phyloP scores from a whole-genome alignment of 176 grass and related monocot species.

The Microstegium vimineum region DNA sequence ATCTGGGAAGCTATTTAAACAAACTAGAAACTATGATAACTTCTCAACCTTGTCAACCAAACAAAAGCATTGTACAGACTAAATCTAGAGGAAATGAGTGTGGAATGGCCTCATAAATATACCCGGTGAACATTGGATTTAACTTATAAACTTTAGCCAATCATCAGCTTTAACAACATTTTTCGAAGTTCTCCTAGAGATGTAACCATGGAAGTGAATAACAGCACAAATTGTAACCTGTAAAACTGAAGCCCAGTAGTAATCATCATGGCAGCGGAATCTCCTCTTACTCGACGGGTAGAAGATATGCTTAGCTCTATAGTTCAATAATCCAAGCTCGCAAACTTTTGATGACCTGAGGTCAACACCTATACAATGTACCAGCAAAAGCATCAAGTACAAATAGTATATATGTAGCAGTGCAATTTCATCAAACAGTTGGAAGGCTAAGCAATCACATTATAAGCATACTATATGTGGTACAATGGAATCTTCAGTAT shows the following conservation, averaged over 20 bases:
- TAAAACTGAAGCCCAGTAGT: conserved; percentile 97
- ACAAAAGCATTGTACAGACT: not conserved
- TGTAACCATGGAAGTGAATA: not conserved
- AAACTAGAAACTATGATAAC: not conserved
- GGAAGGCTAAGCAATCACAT: conserved; percentile 5
- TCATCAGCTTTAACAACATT: not conserved
- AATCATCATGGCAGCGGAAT: conserved; percentile 85
- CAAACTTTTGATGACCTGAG: conserved; percentile 83
- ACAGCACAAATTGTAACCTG: conserved; percentile 50
- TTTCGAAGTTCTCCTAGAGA: not conserved
- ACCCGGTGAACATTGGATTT: not conserved
- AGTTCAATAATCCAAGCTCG: conserved; percentile 81
- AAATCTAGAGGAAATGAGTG: not conserved
- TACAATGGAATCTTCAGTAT: not conserved
- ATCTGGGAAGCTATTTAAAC: not conserved
- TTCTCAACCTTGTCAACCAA: not conserved
- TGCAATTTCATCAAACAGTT: not conserved
- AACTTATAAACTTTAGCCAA: not conserved
- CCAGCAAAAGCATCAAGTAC: conserved; percentile 22
- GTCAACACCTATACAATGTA: conserved; percentile 62
- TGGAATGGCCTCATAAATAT: not conserved
- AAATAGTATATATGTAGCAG: not conserved
- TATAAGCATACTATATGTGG: not conserved
- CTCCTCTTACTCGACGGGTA: conserved; percentile 67
- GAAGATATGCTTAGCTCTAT: conserved; percentile 87